Percentiles rank a stretch among this genome's conserved stretches.
Conservation (phyloP, 2,329 filamentous ascomycete species). For the Emergomyces orientalis region DNA sequence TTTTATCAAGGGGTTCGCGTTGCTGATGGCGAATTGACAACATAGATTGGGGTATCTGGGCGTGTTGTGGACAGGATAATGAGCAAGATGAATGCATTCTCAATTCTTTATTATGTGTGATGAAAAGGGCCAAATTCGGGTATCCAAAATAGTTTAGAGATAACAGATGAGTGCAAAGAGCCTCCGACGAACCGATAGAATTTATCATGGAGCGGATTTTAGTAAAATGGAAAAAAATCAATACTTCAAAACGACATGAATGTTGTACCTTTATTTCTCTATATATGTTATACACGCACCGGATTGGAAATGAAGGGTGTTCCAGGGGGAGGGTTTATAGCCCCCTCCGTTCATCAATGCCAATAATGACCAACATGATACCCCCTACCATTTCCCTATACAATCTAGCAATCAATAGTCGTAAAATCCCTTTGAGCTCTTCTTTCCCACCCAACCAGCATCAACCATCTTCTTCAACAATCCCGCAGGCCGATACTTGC, state of each 20-base stretch:
- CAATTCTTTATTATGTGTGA: background rate
- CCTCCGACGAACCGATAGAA: background rate
- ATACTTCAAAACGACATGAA: background rate
- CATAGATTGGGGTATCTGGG: background rate
- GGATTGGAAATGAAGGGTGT: background rate
- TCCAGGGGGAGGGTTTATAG: background rate
- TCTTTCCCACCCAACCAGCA: slow-evolving; percentile 96
- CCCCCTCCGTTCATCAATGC: background rate
- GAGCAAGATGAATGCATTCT: background rate
- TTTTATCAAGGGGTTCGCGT: background rate
- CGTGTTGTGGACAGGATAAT: background rate
- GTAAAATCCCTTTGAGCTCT: slow-evolving; percentile 92
- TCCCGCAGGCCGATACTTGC: slow-evolving; percentile 86
- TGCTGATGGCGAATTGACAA: background rate
- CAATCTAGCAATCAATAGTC: slow-evolving; percentile 26
- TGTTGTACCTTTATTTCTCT: background rate
- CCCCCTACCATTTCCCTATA: background rate
- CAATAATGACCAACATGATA: background rate
- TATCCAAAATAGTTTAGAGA: background rate
- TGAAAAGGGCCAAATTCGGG: background rate
- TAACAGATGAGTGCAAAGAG: no score
- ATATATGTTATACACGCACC: background rate
- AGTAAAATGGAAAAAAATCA: no score
- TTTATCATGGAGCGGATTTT: no score
- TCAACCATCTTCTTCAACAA: slow-evolving; percentile 91